A percentile compares a stretch with the other conserved stretches of the same genome.
phyloP scores from a whole-genome alignment of 257 asterid species.

The Scutellaria minor region DNA sequence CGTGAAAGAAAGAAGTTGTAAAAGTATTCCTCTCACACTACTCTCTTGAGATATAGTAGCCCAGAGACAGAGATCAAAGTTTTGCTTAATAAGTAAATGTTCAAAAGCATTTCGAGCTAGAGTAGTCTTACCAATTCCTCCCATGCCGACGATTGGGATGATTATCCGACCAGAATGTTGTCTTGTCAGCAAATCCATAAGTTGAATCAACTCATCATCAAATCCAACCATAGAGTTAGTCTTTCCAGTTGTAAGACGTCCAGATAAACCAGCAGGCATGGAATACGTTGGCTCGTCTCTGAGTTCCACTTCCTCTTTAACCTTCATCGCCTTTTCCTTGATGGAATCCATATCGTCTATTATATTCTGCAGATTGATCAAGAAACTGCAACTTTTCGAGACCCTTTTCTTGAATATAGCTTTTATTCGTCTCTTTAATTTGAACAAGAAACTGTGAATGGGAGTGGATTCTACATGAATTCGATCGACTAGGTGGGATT shows the following conservation, averaged over 20 bases:
- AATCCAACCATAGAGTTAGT: neutral
- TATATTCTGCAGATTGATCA: too few relatives aligned
- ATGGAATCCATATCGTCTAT: too few relatives aligned
- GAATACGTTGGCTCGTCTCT: too few relatives aligned
- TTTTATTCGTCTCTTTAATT: neutral
- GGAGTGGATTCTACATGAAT: neutral
- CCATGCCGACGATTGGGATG: neutral
- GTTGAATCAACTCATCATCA: neutral
- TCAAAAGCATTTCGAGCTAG: conserved; percentile 4
- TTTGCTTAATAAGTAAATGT: neutral
- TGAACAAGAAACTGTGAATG: neutral
- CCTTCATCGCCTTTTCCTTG: too few relatives aligned
- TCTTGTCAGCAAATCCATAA: neutral
- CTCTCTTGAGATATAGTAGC: conserved; percentile 4
- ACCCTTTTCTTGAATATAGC: too few relatives aligned
- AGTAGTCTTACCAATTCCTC: conserved; percentile 21
- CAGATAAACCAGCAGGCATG: too few relatives aligned
- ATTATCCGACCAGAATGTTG: neutral
- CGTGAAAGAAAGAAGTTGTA: neutral
- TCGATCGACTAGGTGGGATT: neutral
- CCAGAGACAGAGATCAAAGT: conserved; percentile 14
- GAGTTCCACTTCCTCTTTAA: too few relatives aligned
- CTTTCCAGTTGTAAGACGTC: neutral
- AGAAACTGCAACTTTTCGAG: too few relatives aligned
- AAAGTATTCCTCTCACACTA: neutral